Evolutionary conservation across 768 basidiomycete genomes (phyloP).

Genomic region (Phylloporus sp.): DNA sequence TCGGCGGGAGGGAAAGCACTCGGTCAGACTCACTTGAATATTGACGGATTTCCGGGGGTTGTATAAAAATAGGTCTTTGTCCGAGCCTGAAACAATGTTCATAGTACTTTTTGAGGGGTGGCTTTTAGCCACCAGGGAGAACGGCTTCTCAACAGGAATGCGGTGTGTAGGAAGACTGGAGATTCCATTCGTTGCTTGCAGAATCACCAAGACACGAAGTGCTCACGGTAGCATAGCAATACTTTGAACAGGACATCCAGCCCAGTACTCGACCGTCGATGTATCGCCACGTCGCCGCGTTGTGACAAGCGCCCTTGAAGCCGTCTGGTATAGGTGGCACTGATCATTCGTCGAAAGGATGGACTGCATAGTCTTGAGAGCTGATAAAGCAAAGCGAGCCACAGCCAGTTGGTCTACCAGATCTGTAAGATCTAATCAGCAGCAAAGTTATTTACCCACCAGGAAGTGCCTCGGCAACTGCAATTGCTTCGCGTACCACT

Average conservation of each 20-base stretch:
- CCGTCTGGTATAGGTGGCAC: slow-evolving; percentile 68
- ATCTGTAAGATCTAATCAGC: slow-evolving; percentile 1
- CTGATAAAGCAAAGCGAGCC: slow-evolving; percentile 85
- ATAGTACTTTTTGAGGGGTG: slow-evolving; percentile 36
- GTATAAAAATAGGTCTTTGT: slow-evolving; percentile 83
- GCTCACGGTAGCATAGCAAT: slow-evolving; percentile 75
- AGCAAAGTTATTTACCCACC: slow-evolving; percentile 44
- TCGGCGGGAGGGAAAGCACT: neutral
- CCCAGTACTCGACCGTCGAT: slow-evolving; percentile 80
- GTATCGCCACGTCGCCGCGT: slow-evolving; percentile 75
- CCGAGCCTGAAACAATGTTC: slow-evolving; percentile 51
- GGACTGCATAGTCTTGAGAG: slow-evolving; percentile 67
- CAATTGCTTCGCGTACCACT: slow-evolving; percentile 87
- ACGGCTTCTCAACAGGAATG: slow-evolving; percentile 68
- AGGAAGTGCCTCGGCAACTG: slow-evolving; percentile 86
- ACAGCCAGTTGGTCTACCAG: slow-evolving; percentile 75
- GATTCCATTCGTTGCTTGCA: slow-evolving; percentile 4
- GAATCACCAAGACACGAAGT: slow-evolving; percentile 1
- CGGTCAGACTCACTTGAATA: slow-evolving; percentile 47
- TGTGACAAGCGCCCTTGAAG: slow-evolving; percentile 66
- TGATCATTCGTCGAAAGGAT: slow-evolving; percentile 77
- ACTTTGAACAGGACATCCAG: slow-evolving; percentile 73
- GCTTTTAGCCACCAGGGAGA: slow-evolving; percentile 47
- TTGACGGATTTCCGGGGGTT: slow-evolving; percentile 71
- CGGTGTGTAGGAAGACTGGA: slow-evolving; percentile 68